A percentile compares a stretch with the other conserved stretches of the same genome.
phyloP scores from a whole-genome alignment of 768 basidiomycete species.

The Lyophyllum atratum region DNA sequence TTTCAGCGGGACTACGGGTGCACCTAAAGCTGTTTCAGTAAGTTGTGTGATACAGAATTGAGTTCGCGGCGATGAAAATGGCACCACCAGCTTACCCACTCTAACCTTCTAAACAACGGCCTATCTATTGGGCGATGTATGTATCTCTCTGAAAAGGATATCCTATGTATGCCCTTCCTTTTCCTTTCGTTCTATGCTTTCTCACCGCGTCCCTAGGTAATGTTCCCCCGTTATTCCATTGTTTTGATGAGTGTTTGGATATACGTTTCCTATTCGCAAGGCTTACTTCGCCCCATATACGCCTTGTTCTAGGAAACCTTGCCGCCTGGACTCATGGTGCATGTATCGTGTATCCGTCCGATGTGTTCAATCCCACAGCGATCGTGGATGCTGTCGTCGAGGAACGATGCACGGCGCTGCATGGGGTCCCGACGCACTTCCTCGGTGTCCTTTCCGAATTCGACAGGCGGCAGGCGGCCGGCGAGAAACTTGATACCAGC shows the following conservation, averaged over 20 bases:
- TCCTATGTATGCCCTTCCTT: conserved; percentile 55
- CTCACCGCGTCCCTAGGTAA: conserved; percentile 53
- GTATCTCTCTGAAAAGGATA: conserved; percentile 63
- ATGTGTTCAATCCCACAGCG: conserved; percentile 59
- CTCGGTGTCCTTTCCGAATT: conserved; percentile 73
- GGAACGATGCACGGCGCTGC: conserved; percentile 76
- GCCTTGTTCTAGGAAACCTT: conserved; percentile 80
- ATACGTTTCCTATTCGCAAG: background rate
- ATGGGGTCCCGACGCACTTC: conserved; percentile 88
- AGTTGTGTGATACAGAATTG: conserved; percentile 15
- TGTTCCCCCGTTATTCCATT: conserved; percentile 83
- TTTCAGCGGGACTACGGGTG: conserved; percentile 74
- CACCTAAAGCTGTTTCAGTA: conserved; percentile 84
- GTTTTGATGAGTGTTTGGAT: conserved; percentile 73
- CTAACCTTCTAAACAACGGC: conserved; percentile 78
- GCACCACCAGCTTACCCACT: conserved; percentile 68
- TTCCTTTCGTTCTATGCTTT: background rate
- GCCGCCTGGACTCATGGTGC: conserved; percentile 76
- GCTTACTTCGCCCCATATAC: conserved; percentile 35
- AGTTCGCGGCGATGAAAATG: background rate
- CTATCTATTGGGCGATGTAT: conserved; percentile 72
- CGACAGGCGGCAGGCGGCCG: conserved; percentile 48
- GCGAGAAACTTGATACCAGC: conserved; percentile 48
- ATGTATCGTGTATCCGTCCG: conserved; percentile 75
- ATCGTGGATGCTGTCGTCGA: conserved; percentile 71